phyloP scores from a whole-genome alignment of 768 basidiomycete species.

The Lentinus brumalis region DNA sequence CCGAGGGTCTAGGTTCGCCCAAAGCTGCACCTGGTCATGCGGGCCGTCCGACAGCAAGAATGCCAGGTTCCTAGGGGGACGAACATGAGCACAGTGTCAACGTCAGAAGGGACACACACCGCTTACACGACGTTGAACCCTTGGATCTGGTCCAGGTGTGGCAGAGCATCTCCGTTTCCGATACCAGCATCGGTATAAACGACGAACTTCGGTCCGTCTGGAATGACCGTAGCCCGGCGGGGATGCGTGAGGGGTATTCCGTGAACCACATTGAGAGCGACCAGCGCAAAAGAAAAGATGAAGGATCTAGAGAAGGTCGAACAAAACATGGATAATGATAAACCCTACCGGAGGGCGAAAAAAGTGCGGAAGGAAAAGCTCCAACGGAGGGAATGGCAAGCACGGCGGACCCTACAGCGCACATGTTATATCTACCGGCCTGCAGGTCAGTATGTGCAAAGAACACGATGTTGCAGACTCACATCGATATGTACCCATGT shows the following conservation, averaged over 20 bases:
- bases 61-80: constrained; percentile 36
- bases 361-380: constrained; percentile 1
- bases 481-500: no score
- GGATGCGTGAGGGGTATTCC: neutral
- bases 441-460: no score
- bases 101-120: neutral
- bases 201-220: constrained; percentile 13
- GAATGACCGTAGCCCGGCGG: neutral
- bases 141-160: constrained; percentile 10
- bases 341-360: constrained; percentile 6
- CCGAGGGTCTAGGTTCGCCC: constrained; percentile 39
- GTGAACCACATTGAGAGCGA: neutral
- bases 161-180: neutral
- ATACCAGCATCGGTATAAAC: constrained; percentile 9
- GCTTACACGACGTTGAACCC: constrained; percentile 20
- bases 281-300: constrained; percentile 11
- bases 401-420: no score
- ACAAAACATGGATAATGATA: no score
- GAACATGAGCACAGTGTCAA: neutral
- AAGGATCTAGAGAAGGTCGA: constrained; percentile 14
- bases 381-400: no score
- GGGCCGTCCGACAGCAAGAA: constrained; percentile 46
- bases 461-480: no score
- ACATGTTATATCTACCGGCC: no score
- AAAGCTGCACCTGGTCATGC: constrained; percentile 45